Evolutionary conservation across 805 yeast species (phyloP), one percentile per base, ranked within the genome.

Genomic region (Myxozyma mucilagina): DNA sequence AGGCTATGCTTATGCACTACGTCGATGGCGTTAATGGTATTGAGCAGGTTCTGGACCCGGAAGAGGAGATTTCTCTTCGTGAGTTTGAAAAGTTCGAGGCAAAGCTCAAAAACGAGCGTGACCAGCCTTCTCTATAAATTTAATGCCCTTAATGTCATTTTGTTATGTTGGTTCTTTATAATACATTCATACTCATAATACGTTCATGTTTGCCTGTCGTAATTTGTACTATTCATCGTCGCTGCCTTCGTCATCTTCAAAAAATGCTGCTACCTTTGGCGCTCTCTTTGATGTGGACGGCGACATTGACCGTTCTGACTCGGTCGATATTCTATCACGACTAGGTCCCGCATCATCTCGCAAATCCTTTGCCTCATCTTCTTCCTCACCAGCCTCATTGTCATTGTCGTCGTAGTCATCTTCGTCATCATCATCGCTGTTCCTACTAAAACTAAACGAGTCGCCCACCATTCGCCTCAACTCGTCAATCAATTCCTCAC

Each of bases 1-100:
- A 94, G 74, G 84, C 92, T n/a, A 94, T 94, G 99, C 80, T 94
- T 72, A 90, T 84, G 78, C 97, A 93, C 75, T 94, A 94, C 73
- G 93, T 96, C 42, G 99, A 96, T 71, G 99, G 94, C 72, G 97
- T 94, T 36, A 82, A 84, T 57, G 88, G 87, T 47, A 97, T 94
- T 20, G 85, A 87, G 70, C 97, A 91, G 74, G 85, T 90, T n/a
- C 77, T 87, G 55, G 96, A 90, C 66, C 93, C 88, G 53, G 93
- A 87, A 59, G 86, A 83, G 65, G 78, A 78, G 73, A 81, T 90
- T 43, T 93, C 96, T 1, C 73, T 89, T 52, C 82, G 84, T 64
- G 96, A 91, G 74, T 90, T 90, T 74, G 93, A 89, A 70, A 89
- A 89, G 74, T 80, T 91, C 56, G 97, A 91, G 73, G 79, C 82